A percentile compares a stretch with the other conserved stretches of the same genome.
phyloP scores from a whole-genome alignment of 2,329 filamentous ascomycete genomes.

The Alternaria viburni region DNA sequence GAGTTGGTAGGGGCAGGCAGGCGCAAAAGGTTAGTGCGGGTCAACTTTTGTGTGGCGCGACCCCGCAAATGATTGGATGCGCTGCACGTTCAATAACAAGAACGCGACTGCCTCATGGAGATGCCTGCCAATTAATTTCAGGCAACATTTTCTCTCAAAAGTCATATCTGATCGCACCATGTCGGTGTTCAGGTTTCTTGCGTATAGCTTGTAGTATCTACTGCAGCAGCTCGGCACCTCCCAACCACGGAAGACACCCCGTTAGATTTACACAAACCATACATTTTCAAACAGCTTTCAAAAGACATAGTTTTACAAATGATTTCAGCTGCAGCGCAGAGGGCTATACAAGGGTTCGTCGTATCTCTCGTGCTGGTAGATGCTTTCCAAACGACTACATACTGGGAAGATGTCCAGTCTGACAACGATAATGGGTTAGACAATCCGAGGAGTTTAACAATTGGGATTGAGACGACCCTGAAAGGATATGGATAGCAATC shows the following conservation, averaged over 20 bases:
- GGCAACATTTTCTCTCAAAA: background rate
- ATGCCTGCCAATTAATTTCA: background rate
- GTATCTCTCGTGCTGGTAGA: background rate
- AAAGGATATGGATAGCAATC: background rate
- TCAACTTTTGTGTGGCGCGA: constrained; percentile 3
- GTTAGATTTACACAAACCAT: background rate
- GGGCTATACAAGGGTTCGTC: background rate
- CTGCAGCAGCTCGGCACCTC: background rate
- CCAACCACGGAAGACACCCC: background rate
- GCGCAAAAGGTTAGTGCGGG: constrained; percentile 5
- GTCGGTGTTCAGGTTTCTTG: background rate
- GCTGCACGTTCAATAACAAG: background rate
- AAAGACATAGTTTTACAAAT: background rate
- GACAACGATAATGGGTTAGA: background rate
- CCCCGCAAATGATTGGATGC: constrained; percentile 1
- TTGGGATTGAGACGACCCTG: background rate
- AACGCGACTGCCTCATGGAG: background rate
- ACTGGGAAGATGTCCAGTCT: background rate
- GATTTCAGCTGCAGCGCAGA: background rate
- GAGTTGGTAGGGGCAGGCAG: constrained; percentile 2
- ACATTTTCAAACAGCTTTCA: background rate
- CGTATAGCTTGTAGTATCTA: background rate
- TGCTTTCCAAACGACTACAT: background rate
- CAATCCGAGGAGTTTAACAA: background rate
- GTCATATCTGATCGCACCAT: background rate